These are phyloP conservation scores for Fraxinus pennsylvanica DNA, from an alignment of 257 asterid species.

Conservation along the genomic window DNA sequence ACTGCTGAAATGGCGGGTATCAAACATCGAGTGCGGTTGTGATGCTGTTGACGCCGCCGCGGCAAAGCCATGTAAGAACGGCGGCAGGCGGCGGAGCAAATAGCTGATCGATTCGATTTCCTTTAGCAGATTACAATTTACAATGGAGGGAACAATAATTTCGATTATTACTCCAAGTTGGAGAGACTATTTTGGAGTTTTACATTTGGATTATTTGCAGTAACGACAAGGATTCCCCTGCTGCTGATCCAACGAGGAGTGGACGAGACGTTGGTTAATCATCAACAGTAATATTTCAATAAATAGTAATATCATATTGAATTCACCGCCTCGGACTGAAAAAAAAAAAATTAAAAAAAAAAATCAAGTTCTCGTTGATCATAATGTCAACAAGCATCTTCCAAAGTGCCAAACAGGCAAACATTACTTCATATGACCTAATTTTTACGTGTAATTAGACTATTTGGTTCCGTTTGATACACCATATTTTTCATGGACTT, in stretches of 20 bases:
- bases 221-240: slow-evolving; percentile 35
- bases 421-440: too few relatives aligned
- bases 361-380: neutral
- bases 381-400: too few relatives aligned
- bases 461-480: too few relatives aligned
- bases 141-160: slow-evolving; percentile 41
- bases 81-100: slow-evolving; percentile 32
- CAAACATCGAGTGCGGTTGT: slow-evolving; percentile 44
- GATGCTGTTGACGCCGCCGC: slow-evolving; percentile 80
- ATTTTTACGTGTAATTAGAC: too few relatives aligned
- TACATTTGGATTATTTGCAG: slow-evolving; percentile 33
- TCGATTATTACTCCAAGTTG: slow-evolving; percentile 21
- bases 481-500: too few relatives aligned
- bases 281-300: neutral
- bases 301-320: neutral
- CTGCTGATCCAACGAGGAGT: neutral
- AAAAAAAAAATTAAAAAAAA: neutral
- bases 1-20: slow-evolving; percentile 54
- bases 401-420: too few relatives aligned
- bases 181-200: slow-evolving; percentile 30
- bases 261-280: neutral
- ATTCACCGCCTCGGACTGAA: neutral
- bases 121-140: slow-evolving; percentile 14
- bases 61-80: slow-evolving; percentile 54
- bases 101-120: slow-evolving; percentile 10